Base-by-base conservation (phyloP, 495 filamentous ascomycete species). In the Aspergillus affinis region DNA sequence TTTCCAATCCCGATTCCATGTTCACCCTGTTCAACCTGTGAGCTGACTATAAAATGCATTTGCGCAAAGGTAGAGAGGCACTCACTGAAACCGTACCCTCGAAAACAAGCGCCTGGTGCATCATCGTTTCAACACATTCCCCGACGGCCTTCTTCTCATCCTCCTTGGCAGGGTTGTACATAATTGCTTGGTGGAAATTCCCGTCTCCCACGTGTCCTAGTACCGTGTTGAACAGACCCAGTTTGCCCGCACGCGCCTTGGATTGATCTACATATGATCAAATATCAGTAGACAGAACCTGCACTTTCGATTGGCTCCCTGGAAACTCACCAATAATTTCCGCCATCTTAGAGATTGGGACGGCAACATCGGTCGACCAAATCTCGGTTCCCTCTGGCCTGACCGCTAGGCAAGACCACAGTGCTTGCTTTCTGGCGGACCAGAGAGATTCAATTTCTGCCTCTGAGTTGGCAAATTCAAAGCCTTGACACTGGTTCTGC, bases 111-210 rank as follows among this genome's bases (percentile, higher is more conserved):
- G 91, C 92, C 15, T 88, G 76, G 60, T 87, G 80, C 15, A 94
- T 88, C 91, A 96, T 94, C 57, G 87, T 85, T 62, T 88, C 80
- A 19, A 95, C 90, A 56, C 88, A 90, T n/a, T 73, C 78, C 67
- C 92, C 84, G 0, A 94, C 90, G 0, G 55, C 57, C 19, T 59
- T 53, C 51, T 84, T 84, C 18, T 83, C 82, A 12, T 78, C 75
- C 64, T 92, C 85, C 6, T 77, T 82, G 20, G 90, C 82, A 60
- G 92, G 65, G 21, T 72, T 57, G 44, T 69, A 96, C 69, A 96
- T 85, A 64, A 96, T 90, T 65, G 84, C 87, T 69, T 89, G 88
- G 69, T 96, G 92, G 71, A 95, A 96, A 69, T 96, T 96, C 6
- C 92, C 90, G 67, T 94, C 90, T 0, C 90, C 90, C 51, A 94